Evolutionary conservation across 768 basidiomycete genomes (phyloP).

Genomic region (Tremella fuciformis): DNA sequence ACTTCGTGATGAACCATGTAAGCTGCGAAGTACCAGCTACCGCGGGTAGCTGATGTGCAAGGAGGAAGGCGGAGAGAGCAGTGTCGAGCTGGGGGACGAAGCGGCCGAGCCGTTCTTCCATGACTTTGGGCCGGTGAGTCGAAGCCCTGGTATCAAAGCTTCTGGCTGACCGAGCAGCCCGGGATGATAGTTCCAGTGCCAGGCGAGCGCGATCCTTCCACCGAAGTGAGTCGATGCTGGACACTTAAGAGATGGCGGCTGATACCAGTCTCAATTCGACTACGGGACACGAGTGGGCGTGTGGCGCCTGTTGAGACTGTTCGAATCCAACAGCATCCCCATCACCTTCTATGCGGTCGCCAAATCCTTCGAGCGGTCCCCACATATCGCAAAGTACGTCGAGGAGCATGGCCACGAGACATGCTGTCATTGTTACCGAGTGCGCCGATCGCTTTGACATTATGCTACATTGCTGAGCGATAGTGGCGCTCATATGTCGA

Average conservation of each 20-base stretch:
- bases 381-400: constrained; percentile 14
- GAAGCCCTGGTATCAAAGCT: no score
- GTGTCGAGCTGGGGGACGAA: constrained; percentile 8
- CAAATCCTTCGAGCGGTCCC: constrained; percentile 28
- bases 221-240: neutral
- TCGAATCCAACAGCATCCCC: constrained; percentile 16
- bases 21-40: no score
- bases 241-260: neutral
- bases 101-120: constrained; percentile 10
- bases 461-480: neutral
- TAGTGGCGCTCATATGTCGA: constrained; percentile 16
- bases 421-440: constrained; percentile 15
- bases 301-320: constrained; percentile 19
- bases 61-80: constrained; percentile 11
- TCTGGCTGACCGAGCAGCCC: neutral
- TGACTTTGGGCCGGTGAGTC: constrained; percentile 6
- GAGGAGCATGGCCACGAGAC: constrained; percentile 27
- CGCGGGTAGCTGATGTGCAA: neutral
- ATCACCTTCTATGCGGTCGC: constrained; percentile 34
- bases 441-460: neutral
- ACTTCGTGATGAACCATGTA: constrained; percentile 11
- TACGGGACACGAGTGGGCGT: constrained; percentile 20
- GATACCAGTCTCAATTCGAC: constrained; percentile 19
- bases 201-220: constrained; percentile 7
- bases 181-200: constrained; percentile 7